Percentiles rank a stretch among this genome's conserved stretches.
phyloP scores from a whole-genome alignment of 345 rosid species.

The Carallia brachiata region DNA sequence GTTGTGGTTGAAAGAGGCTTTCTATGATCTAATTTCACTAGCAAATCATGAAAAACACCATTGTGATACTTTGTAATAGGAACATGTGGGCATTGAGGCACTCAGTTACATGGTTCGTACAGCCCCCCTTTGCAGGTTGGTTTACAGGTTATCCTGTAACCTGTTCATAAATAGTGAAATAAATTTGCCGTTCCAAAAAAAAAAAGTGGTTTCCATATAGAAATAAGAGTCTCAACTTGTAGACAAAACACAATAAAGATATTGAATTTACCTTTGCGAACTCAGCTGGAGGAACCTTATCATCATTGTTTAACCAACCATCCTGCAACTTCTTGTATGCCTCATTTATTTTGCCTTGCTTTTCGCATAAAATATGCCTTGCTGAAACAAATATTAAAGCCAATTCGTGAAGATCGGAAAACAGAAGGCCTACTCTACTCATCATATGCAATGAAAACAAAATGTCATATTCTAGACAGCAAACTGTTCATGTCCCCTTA shows the following conservation, averaged over 20 bases:
- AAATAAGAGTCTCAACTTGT: background rate
- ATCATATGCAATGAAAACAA: background rate
- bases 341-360: slow-evolving; percentile 93
- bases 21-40: no score
- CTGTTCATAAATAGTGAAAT: no score
- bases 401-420: background rate
- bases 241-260: background rate
- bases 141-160: no score
- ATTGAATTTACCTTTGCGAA: slow-evolving; percentile 70
- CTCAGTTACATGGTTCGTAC: no score
- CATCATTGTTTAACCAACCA: slow-evolving; percentile 91
- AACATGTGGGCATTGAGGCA: no score
- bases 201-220: background rate
- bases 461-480: background rate
- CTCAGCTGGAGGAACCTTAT: slow-evolving; percentile 97
- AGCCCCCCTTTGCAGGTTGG: no score
- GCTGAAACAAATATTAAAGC: slow-evolving; percentile 41
- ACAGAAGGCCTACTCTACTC: background rate
- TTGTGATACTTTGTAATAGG: no score
- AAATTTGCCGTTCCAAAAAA: background rate
- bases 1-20: no score
- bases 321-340: slow-evolving; percentile 94
- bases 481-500: background rate
- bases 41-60: no score
- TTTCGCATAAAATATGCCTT: slow-evolving; percentile 86